phyloP scores from a whole-genome alignment of 768 basidiomycete species.

The Boletus tylopilopsis region DNA sequence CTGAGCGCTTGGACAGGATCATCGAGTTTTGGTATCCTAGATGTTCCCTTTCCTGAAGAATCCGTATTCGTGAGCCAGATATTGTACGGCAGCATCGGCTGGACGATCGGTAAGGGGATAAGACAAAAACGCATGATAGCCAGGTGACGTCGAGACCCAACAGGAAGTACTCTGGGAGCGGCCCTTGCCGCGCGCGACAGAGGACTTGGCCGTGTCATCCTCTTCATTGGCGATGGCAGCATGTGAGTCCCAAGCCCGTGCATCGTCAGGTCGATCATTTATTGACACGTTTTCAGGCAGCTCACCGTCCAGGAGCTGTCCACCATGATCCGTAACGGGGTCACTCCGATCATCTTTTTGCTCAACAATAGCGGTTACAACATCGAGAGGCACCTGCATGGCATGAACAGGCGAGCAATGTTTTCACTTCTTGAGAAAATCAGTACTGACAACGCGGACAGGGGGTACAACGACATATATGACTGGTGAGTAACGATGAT shows the following conservation, averaged over 20 bases:
- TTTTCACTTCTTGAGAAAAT: background rate
- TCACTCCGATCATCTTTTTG: slow-evolving; percentile 83
- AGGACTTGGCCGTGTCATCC: slow-evolving; percentile 60
- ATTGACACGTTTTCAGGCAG: slow-evolving; percentile 43
- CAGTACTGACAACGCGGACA: slow-evolving; percentile 19
- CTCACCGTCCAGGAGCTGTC: slow-evolving; percentile 81
- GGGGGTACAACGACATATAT: slow-evolving; percentile 84
- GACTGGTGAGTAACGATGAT: slow-evolving; percentile 48
- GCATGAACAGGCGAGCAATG: slow-evolving; percentile 44
- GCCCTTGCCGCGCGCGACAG: slow-evolving; percentile 74
- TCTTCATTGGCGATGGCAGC: slow-evolving; percentile 86
- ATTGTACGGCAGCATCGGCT: slow-evolving; percentile 92
- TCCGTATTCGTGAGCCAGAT: slow-evolving; percentile 70
- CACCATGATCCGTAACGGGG: slow-evolving; percentile 68
- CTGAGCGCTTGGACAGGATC: slow-evolving; percentile 43
- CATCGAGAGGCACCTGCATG: slow-evolving; percentile 82
- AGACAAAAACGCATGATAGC: background rate
- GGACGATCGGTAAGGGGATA: slow-evolving; percentile 60
- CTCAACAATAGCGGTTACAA: slow-evolving; percentile 83
- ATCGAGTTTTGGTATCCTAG: slow-evolving; percentile 80
- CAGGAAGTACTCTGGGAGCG: slow-evolving; percentile 68
- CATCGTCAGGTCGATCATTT: background rate
- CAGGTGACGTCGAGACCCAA: background rate
- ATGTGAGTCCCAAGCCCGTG: slow-evolving; percentile 48
- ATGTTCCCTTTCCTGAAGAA: slow-evolving; percentile 70